These are phyloP conservation scores for Verticillium isaacii DNA, from an alignment of 2,329 filamentous ascomycete species.

Conservation along the genomic window DNA sequence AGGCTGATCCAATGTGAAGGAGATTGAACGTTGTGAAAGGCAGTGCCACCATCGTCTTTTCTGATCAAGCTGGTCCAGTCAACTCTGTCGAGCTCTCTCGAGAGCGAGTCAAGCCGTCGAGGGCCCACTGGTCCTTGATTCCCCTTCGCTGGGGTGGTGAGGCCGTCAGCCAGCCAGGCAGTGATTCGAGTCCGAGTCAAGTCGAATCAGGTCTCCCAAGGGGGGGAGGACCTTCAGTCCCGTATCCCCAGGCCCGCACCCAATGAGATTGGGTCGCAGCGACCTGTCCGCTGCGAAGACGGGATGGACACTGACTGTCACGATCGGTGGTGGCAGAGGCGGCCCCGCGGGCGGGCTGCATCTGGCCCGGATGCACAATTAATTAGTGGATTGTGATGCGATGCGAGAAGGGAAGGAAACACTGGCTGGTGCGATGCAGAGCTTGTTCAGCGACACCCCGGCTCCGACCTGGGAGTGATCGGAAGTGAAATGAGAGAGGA, in stretches of 20 bases:
- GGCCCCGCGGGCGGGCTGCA: background rate
- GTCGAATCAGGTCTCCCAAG: background rate
- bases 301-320: background rate
- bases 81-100: background rate
- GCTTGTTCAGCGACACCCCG: background rate
- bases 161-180: background rate
- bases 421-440: background rate
- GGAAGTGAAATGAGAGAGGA: conserved; percentile 1
- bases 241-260: background rate
- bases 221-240: background rate
- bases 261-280: background rate
- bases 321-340: background rate
- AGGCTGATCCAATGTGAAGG: background rate
- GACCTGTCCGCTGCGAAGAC: background rate
- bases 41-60: background rate
- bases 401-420: background rate
- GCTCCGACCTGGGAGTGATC: background rate
- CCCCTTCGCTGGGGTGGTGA: background rate
- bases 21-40: background rate
- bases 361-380: background rate
- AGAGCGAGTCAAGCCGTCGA: background rate
- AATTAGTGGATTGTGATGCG: background rate
- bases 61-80: background rate
- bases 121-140: background rate
- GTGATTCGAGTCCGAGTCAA: background rate